Percentiles rank a stretch among this genome's conserved stretches.
phyloP scores from a whole-genome alignment of 768 basidiomycete genomes.

The Suillus weaverae region DNA sequence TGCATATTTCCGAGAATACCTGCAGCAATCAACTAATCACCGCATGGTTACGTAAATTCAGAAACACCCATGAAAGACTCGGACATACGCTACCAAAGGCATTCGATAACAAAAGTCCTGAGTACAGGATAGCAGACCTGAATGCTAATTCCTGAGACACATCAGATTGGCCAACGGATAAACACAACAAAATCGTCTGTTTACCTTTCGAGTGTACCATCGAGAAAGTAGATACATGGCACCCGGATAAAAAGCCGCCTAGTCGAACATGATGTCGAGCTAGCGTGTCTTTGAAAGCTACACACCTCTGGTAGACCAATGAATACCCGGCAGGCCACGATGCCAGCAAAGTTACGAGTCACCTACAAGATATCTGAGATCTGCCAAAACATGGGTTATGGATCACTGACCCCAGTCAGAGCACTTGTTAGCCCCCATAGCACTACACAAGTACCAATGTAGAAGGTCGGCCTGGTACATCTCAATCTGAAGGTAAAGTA shows the following conservation, averaged over 20 bases:
- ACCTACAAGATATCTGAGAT: constrained; percentile 34
- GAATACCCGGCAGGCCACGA: constrained; percentile 59
- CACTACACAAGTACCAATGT: constrained; percentile 60
- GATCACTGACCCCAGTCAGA: constrained; percentile 52
- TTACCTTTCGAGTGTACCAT: constrained; percentile 26
- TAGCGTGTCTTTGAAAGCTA: background rate
- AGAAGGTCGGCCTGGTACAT: constrained; percentile 52
- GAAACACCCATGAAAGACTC: background rate
- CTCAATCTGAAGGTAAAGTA: background rate
- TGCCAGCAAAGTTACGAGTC: constrained; percentile 54
- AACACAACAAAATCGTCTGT: background rate
- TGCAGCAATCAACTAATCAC: constrained; percentile 61
- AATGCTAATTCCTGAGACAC: constrained; percentile 55
- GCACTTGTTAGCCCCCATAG: constrained; percentile 66
- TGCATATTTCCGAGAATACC: constrained; percentile 72
- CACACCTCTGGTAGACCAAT: constrained; percentile 60
- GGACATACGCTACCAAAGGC: constrained; percentile 66
- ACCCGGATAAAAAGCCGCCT: constrained; percentile 68
- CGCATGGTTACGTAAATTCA: background rate
- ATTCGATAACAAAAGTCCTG: constrained; percentile 59
- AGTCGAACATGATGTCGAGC: background rate
- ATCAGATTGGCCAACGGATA: background rate
- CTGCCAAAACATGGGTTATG: background rate
- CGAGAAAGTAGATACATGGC: constrained; percentile 36
- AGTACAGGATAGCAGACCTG: constrained; percentile 59